Percentiles rank a stretch among this genome's conserved stretches.
Conservation (phyloP, 1,284 basidiomycete species). For the Hypsizygus ulmarius region DNA sequence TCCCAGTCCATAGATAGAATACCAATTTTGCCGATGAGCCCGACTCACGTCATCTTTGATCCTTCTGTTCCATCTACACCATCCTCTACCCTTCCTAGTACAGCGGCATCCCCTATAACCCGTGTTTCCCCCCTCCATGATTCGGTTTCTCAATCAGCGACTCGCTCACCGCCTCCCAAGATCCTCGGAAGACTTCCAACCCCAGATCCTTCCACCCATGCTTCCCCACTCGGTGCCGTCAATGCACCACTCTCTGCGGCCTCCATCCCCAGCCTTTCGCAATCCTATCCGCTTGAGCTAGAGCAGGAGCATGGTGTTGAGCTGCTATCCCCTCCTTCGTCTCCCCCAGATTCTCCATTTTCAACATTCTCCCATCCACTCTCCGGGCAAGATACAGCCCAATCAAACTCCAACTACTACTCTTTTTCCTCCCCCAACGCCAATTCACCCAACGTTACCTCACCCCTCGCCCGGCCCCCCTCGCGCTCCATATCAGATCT, state of each 20-base stretch:
- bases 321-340: slow-evolving; percentile 42
- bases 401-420: slow-evolving; percentile 14
- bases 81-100: slow-evolving; percentile 27
- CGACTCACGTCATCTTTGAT: slow-evolving; percentile 49
- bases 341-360: slow-evolving; percentile 40
- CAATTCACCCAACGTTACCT: slow-evolving; percentile 1
- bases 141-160: slow-evolving; percentile 19
- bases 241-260: slow-evolving; percentile 16
- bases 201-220: slow-evolving; percentile 11
- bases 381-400: slow-evolving; percentile 8
- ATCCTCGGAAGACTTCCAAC: slow-evolving; percentile 6
- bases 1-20: slow-evolving; percentile 41
- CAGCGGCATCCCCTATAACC: slow-evolving; percentile 20
- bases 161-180: slow-evolving; percentile 12
- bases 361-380: slow-evolving; percentile 25
- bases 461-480: slow-evolving; percentile 10
- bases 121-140: slow-evolving; percentile 19
- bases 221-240: slow-evolving; percentile 12
- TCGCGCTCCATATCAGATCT: slow-evolving; percentile 20
- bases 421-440: slow-evolving; percentile 17
- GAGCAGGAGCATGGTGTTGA: slow-evolving; percentile 42
- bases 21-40: slow-evolving; percentile 43
- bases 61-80: slow-evolving; percentile 39
- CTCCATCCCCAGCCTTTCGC: slow-evolving; percentile 38
- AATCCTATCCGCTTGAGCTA: slow-evolving; percentile 38